Evolutionary conservation across 306 rosid species (phyloP).

Genomic region (Ormosia semicastrata): DNA sequence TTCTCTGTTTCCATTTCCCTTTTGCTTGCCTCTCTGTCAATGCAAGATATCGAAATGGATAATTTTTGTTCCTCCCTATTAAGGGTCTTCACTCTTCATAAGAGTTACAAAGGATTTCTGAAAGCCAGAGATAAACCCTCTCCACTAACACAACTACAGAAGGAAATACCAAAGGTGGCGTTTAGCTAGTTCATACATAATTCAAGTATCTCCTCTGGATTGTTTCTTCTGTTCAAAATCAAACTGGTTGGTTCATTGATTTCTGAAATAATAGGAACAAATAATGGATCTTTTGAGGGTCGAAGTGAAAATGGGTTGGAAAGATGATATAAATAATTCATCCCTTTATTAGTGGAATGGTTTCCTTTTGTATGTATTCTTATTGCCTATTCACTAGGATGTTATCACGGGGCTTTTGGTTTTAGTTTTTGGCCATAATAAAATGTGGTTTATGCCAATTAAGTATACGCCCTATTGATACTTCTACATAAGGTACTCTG

Average conservation of each 20-base stretch:
- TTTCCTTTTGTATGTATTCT: not conserved
- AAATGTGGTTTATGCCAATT: not conserved
- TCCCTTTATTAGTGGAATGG: not conserved
- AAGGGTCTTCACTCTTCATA: not conserved
- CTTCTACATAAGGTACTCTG: not conserved
- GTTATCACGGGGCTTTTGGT: not conserved
- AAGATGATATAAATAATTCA: not conserved
- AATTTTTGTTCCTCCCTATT: not conserved
- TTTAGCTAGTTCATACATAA: not conserved
- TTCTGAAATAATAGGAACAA: not conserved
- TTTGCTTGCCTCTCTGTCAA: not conserved
- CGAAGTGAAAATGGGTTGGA: not conserved
- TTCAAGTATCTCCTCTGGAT: not conserved
- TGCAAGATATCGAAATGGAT: not conserved
- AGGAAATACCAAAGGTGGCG: not conserved
- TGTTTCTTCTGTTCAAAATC: not conserved
- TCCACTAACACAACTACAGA: not conserved
- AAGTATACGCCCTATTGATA: not conserved
- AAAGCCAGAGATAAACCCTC: not conserved
- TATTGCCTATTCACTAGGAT: not conserved
- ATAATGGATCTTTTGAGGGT: not conserved
- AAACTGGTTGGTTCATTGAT: not conserved
- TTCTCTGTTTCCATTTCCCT: not conserved
- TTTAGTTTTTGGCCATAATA: not conserved
- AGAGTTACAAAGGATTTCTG: not conserved